phyloP scores from a whole-genome alignment of 2,329 filamentous ascomycete species.

The Pseudocercospora cruenta region DNA sequence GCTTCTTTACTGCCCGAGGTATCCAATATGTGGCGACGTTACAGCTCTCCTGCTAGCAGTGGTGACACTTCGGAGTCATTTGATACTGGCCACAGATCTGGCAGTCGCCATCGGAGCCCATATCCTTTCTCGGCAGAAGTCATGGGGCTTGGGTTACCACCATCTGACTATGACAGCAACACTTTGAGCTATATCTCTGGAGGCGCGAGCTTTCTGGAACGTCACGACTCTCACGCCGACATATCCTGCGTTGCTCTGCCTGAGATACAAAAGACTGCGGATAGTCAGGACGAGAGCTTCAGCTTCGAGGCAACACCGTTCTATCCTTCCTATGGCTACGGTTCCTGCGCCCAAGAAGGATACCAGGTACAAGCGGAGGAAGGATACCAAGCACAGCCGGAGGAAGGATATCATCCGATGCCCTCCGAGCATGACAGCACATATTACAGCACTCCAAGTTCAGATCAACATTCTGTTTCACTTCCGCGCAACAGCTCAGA shows the following conservation, averaged over 20 bases:
- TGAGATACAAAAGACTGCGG: slow-evolving; percentile 31
- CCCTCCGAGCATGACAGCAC: slow-evolving; percentile 11
- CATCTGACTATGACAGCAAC: background rate
- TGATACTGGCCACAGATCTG: slow-evolving; percentile 11
- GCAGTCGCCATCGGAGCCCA: slow-evolving; percentile 13
- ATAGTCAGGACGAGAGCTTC: slow-evolving; percentile 21
- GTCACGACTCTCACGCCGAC: background rate
- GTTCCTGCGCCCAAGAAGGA: slow-evolving; percentile 11
- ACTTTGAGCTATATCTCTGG: slow-evolving; percentile 7
- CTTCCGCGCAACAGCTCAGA: slow-evolving; percentile 9
- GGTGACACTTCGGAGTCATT: slow-evolving; percentile 15
- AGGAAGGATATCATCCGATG: slow-evolving; percentile 34
- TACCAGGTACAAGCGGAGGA: slow-evolving; percentile 6
- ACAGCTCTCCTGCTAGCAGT: slow-evolving; percentile 16
- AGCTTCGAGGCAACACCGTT: slow-evolving; percentile 16
- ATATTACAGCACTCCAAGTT: slow-evolving; percentile 12
- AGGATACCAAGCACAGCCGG: slow-evolving; percentile 2
- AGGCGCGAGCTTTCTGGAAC: background rate
- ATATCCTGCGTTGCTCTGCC: slow-evolving; percentile 28
- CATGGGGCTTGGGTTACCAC: background rate
- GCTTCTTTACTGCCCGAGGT: background rate
- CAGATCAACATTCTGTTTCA: background rate
- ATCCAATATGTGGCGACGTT: background rate
- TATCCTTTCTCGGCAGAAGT: background rate
- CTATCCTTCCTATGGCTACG: background rate